phyloP scores from a whole-genome alignment of 306 rosid species.

The Lablab purpureus region DNA sequence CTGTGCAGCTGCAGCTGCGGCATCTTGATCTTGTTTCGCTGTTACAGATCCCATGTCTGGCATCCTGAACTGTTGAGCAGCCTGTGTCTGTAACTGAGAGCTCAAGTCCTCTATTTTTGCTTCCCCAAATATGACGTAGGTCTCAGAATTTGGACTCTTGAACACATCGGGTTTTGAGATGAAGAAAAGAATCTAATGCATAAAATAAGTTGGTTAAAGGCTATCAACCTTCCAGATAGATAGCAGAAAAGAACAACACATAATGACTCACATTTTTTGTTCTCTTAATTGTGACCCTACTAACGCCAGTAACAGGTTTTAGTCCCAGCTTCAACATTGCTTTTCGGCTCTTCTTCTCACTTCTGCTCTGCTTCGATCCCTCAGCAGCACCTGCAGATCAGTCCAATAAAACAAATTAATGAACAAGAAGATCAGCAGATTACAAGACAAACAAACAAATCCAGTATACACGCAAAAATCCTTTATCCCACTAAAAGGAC shows the following conservation, averaged over 20 bases:
- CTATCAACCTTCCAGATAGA: neutral
- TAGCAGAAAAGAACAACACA: neutral
- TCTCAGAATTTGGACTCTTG: constrained; percentile 89
- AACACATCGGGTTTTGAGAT: constrained; percentile 94
- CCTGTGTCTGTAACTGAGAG: constrained; percentile 89
- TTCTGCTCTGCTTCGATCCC: constrained; percentile 94
- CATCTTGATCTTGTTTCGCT: constrained; percentile 65
- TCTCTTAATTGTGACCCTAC: constrained; percentile 91
- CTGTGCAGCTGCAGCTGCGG: constrained; percentile 55
- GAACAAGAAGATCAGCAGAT: neutral
- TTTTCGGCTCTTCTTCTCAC: constrained; percentile 97
- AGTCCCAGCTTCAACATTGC: constrained; percentile 97
- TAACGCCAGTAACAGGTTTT: constrained; percentile 87
- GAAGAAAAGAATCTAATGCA: constrained; percentile 73
- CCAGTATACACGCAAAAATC: neutral
- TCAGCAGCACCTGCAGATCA: constrained; percentile 64
- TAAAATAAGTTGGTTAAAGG: constrained; percentile 19
- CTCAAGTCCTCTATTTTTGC: constrained; percentile 91
- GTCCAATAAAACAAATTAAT: constrained; percentile 12
- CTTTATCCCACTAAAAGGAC: neutral
- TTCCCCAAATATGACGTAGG: constrained; percentile 84
- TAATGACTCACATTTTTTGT: constrained; percentile 69
- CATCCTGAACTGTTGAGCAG: constrained; percentile 94
- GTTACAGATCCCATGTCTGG: constrained; percentile 74
- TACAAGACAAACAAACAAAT: constrained; percentile 35